Evolutionary conservation across 371 early-diverging fungal species (phyloP).

Genomic region (Enterocytospora artemiae): DNA sequence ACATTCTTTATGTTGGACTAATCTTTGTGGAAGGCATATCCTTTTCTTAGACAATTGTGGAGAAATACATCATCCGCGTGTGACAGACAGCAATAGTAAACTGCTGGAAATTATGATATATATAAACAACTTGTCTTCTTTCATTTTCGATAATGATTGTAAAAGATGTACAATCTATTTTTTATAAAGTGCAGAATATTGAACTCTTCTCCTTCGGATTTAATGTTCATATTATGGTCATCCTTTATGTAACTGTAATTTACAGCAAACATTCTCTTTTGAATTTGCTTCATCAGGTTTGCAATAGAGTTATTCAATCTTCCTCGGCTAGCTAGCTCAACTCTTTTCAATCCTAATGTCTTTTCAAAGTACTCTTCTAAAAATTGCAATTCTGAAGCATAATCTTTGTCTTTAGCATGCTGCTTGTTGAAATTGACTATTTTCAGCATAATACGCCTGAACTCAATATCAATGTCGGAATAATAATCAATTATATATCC

Average conservation of each 20-base stretch:
- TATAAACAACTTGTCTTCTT: neutral
- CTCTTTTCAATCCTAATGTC: neutral
- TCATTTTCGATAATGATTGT: constrained; percentile 5
- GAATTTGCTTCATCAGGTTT: neutral
- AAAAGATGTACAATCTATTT: constrained; percentile 1
- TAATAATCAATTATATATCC: neutral
- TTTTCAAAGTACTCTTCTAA: neutral
- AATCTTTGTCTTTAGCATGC: neutral
- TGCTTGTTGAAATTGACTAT: no score
- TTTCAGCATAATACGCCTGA: neutral
- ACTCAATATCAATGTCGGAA: neutral
- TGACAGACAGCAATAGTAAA: no score
- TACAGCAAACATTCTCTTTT: neutral
- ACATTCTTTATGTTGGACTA: no score
- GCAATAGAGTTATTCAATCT: neutral
- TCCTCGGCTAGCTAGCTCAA: neutral
- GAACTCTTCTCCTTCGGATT: neutral
- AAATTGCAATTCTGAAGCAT: neutral
- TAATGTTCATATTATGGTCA: no score
- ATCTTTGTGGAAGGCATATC: no score
- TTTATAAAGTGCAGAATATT: neutral
- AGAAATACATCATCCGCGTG: no score
- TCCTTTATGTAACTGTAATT: no score
- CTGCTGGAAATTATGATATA: no score
- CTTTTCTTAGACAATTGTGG: no score